Evolutionary conservation across 2,329 filamentous ascomycete species (phyloP).

Genomic region (Biscogniauxia mediterranea): DNA sequence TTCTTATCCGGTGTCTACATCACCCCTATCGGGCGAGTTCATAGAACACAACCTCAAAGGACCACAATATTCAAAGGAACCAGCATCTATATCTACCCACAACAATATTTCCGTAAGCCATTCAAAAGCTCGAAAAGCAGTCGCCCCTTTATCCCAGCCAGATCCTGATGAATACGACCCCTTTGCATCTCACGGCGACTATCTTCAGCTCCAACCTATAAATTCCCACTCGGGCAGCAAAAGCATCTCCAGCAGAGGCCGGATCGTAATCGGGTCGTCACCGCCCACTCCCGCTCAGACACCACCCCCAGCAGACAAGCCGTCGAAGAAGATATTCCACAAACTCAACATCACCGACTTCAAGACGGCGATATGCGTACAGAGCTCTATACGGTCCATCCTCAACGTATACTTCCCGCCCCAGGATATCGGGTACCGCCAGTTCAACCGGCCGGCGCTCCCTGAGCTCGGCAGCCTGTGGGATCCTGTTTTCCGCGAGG

Average conservation of each 20-base stretch:
- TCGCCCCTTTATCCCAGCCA: slow-evolving; percentile 13
- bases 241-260: slow-evolving; percentile 1
- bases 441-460: slow-evolving; percentile 46
- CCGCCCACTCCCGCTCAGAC: slow-evolving; percentile 46
- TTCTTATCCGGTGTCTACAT: slow-evolving; percentile 31
- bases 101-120: slow-evolving; percentile 9
- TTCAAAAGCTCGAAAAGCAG: slow-evolving; percentile 10
- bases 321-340: slow-evolving; percentile 41
- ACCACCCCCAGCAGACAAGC: slow-evolving; percentile 34
- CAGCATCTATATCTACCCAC: slow-evolving; percentile 1
- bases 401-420: slow-evolving; percentile 51
- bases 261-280: slow-evolving; percentile 20
- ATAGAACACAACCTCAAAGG: slow-evolving; percentile 5
- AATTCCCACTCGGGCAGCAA: slow-evolving; percentile 8
- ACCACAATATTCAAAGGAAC: slow-evolving; percentile 3
- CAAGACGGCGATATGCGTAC: slow-evolving; percentile 51
- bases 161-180: slow-evolving; percentile 47
- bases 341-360: slow-evolving; percentile 41
- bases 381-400: slow-evolving; percentile 56
- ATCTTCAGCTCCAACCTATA: slow-evolving; percentile 9
- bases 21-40: slow-evolving; percentile 14
- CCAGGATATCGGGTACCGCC: slow-evolving; percentile 45
- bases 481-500: slow-evolving; percentile 50
- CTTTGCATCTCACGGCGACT: slow-evolving; percentile 35
- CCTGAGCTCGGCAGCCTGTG: slow-evolving; percentile 51